These are phyloP conservation scores for Cladosporium sphaerospermum DNA, from an alignment of 2,329 filamentous ascomycete genomes.

Conservation along the genomic window DNA sequence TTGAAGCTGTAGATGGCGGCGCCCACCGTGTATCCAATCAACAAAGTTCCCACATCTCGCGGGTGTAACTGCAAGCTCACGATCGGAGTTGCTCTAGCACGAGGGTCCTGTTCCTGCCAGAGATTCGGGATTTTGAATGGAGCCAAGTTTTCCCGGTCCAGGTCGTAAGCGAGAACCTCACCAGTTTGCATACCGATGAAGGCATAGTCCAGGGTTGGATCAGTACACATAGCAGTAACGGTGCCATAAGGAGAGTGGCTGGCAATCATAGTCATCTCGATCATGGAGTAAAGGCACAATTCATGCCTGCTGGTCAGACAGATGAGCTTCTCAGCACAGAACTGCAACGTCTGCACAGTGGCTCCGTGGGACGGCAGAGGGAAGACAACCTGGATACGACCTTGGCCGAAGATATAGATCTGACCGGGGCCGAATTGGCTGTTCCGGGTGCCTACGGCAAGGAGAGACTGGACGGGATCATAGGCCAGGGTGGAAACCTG, in stretches of 20 bases:
- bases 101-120: conserved; percentile 69
- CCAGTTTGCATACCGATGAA: conserved; percentile 64
- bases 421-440: conserved; percentile 78
- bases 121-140: conserved; percentile 81
- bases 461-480: conserved; percentile 86
- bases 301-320: conserved; percentile 83
- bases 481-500: conserved; percentile 74
- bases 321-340: conserved; percentile 78
- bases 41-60: conserved; percentile 80
- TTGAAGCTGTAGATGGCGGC: conserved; percentile 93
- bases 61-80: conserved; percentile 81
- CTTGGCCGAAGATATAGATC: conserved; percentile 83
- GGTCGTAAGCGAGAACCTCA: conserved; percentile 85
- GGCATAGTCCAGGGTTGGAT: conserved; percentile 89
- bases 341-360: conserved; percentile 72
- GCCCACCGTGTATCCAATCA: conserved; percentile 86
- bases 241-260: conserved; percentile 71
- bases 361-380: conserved; percentile 59
- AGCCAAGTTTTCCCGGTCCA: conserved; percentile 72
- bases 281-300: conserved; percentile 74
- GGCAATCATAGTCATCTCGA: conserved; percentile 59
- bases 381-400: conserved; percentile 70
- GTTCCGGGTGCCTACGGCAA: conserved; percentile 86
- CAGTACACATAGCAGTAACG: conserved; percentile 68
- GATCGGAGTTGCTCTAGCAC: conserved; percentile 58